phyloP scores from a whole-genome alignment of 352 stramenopile species.

The Phytophthora quininea region DNA sequence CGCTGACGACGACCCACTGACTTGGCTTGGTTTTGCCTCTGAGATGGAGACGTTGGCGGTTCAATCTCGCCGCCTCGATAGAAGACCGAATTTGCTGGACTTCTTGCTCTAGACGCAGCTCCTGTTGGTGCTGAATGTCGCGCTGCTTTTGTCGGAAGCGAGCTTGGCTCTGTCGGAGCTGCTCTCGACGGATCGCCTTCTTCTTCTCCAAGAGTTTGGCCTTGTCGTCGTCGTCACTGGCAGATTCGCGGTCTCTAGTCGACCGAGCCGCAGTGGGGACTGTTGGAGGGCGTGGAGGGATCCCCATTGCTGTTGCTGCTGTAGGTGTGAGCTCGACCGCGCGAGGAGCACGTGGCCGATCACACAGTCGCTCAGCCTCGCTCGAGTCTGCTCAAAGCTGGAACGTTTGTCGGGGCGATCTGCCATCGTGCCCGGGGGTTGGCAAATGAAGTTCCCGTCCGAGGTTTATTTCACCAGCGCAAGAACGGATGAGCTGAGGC shows the following conservation, averaged over 20 bases:
- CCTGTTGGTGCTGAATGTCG: background rate
- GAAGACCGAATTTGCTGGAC: constrained; percentile 12
- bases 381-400: background rate
- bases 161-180: constrained; percentile 25
- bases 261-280: background rate
- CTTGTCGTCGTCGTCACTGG: background rate
- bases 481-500: background rate
- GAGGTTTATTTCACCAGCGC: background rate
- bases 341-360: constrained; percentile 9
- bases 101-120: background rate
- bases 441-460: background rate
- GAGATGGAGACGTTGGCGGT: constrained; percentile 2
- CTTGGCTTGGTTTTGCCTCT: constrained; percentile 2
- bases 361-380: constrained; percentile 12
- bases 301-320: background rate
- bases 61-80: constrained; percentile 11
- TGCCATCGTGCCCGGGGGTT: constrained; percentile 13
- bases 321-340: background rate
- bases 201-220: background rate
- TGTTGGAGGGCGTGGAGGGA: too few species aligned
- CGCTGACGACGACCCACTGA: constrained; percentile 11
- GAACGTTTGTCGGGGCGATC: background rate
- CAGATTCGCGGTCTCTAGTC: background rate
- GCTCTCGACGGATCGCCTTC: constrained; percentile 13
- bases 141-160: constrained; percentile 24